Percentiles rank a stretch among this genome's conserved stretches.
These are phyloP conservation scores for Aspergillus sojae DNA, from an alignment of 2,329 filamentous ascomycete genomes.

Conservation along the genomic window DNA sequence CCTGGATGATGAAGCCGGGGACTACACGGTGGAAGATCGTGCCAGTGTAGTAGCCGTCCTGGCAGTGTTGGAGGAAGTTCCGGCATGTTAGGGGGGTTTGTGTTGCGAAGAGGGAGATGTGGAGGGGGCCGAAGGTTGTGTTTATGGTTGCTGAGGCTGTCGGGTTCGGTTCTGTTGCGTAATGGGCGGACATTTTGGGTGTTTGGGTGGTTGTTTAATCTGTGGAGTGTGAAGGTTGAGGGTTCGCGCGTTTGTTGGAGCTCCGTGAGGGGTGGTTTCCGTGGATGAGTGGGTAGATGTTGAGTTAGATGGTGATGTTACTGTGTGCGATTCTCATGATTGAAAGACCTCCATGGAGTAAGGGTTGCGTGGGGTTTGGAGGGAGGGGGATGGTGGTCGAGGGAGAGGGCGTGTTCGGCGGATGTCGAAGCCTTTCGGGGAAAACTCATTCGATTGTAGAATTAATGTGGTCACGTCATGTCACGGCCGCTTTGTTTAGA, in stretches of 20 bases:
- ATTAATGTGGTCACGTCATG: constrained; percentile 19
- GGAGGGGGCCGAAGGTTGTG: constrained; percentile 85
- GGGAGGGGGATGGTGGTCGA: not conserved
- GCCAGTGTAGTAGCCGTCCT: constrained; percentile 93
- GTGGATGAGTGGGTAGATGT: not conserved
- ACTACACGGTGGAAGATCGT: constrained; percentile 94
- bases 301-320: not conserved
- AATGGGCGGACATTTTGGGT: constrained; percentile 77
- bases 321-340: not conserved
- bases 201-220: not conserved
- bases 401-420: constrained; percentile 10
- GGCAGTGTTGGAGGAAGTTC: constrained; percentile 92
- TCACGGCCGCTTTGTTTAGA: not conserved
- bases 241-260: not conserved
- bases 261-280: not conserved
- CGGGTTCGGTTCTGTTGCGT: constrained; percentile 92
- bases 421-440: constrained; percentile 23
- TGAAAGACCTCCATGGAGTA: not conserved
- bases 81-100: constrained; percentile 89
- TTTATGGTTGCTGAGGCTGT: constrained; percentile 89
- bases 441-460: constrained; percentile 8
- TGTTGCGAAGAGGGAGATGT: constrained; percentile 91
- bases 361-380: not conserved
- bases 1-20: constrained; percentile 89
- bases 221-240: not conserved